These are phyloP conservation scores for Isatis tinctoria DNA, from an alignment of 345 rosid species.

Conservation along the genomic window DNA sequence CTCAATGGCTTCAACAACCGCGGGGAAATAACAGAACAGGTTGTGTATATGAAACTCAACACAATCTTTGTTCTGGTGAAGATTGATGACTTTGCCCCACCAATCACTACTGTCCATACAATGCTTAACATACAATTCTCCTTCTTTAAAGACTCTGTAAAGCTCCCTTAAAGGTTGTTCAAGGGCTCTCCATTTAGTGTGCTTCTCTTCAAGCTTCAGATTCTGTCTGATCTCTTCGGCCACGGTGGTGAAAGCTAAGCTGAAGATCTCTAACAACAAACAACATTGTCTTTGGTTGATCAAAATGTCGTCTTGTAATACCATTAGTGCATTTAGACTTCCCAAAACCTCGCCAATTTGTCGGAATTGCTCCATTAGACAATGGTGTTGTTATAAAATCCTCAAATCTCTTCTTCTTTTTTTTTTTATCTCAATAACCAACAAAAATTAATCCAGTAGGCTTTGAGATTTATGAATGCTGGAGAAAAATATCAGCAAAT, in stretches of 20 bases:
- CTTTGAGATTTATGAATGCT: neutral
- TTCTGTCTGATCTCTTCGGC: conserved; percentile 69
- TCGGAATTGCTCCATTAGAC: conserved; percentile 73
- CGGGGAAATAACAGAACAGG: conserved; percentile 57
- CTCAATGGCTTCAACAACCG: conserved; percentile 77
- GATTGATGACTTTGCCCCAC: conserved; percentile 68
- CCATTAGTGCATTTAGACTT: conserved; percentile 80
- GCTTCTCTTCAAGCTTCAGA: conserved; percentile 71
- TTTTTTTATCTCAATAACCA: neutral
- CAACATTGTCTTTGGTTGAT: conserved; percentile 74
- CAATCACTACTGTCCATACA: conserved; percentile 73
- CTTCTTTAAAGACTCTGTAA: conserved; percentile 72
- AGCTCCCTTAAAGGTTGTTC: conserved; percentile 77
- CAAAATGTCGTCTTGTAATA: conserved; percentile 66
- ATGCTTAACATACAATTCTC: conserved; percentile 61
- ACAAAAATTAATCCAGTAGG: neutral
- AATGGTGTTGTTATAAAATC: neutral
- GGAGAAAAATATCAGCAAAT: neutral
- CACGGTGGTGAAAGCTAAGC: conserved; percentile 56
- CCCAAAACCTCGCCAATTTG: conserved; percentile 90
- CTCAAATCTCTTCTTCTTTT: neutral
- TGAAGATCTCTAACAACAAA: conserved; percentile 54
- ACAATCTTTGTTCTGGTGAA: conserved; percentile 75
- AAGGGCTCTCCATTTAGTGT: conserved; percentile 79
- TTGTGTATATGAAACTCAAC: conserved; percentile 82